Evolutionary conservation across 2,329 filamentous ascomycete genomes (phyloP), one percentile per base, ranked within the genome.

Genomic region (Tolypocladium cylindrosporum): DNA sequence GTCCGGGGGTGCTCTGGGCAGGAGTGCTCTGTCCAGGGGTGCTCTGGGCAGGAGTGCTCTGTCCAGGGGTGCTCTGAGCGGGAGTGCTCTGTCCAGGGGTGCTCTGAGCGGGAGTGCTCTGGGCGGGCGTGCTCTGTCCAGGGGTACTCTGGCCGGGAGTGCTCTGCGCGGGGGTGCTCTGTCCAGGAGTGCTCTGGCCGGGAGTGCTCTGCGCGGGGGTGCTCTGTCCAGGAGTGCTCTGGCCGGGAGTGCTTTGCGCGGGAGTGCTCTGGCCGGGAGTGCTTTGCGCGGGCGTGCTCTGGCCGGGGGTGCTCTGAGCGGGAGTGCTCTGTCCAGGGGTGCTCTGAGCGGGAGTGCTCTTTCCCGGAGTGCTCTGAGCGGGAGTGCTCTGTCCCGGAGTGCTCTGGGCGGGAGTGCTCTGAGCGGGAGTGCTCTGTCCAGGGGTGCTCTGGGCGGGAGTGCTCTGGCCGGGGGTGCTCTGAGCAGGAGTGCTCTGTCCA

Each of bases 281-380:
- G 21, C 61, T 61, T 34, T 55, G 51, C 19, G 5, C 55, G 37
- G 45, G n/a, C 11, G 48, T 40, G 10, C 19, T 40, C 48, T 36
- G 36, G 48, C 39, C 54, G 1, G 34, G 24, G 8, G 43, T 24
- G 10, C 11, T 27, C 36, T 37, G 43, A 34, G 9, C 19, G n/a
- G 39, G 39, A n/a, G 39, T 41, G 10, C 13, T 60, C 45, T 58
- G 57, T 36, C n/a, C 57, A 36, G 62, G 64, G 43, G 62, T 63
- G 31, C 62, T 57, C 34, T 58, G 42, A 52, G n/a, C 37, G 19
- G 60, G 58, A 31, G 59, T 56, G 57, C 56, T 60, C 57, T 57
- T 39, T 48, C 36, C 54, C 37, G 51, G 48, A 36, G 57, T 58
- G 31, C 60, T 61, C 36, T 55, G 50, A 10, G 40, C 53, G 41